phyloP scores from a whole-genome alignment of 331 rosid species.

The Quercus tomentella region DNA sequence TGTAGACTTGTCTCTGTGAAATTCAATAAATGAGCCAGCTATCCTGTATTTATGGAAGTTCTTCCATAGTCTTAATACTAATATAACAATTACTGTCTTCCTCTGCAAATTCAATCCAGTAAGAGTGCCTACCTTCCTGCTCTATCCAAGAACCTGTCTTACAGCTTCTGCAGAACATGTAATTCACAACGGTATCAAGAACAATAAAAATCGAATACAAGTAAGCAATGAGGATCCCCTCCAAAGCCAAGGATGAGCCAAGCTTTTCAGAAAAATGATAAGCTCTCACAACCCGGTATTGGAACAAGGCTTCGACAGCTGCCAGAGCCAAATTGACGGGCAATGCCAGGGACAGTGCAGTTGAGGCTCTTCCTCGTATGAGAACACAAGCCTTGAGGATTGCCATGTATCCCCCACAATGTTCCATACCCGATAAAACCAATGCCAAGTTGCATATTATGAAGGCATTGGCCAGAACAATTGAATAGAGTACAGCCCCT shows the following conservation, averaged over 20 bases:
- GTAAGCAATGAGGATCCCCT: slow-evolving; percentile 67
- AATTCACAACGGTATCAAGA: slow-evolving; percentile 67
- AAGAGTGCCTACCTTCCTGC: slow-evolving; percentile 18
- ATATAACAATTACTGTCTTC: slow-evolving; percentile 22
- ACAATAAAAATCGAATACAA: slow-evolving; percentile 67
- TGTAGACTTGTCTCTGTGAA: not conserved
- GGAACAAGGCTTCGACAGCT: slow-evolving; percentile 79
- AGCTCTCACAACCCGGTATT: slow-evolving; percentile 54
- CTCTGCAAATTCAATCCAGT: slow-evolving; percentile 32
- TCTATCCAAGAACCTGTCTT: slow-evolving; percentile 20
- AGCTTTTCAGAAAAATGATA: slow-evolving; percentile 28
- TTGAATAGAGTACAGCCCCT: slow-evolving; percentile 73
- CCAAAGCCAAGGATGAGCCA: slow-evolving; percentile 38
- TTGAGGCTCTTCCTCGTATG: slow-evolving; percentile 60
- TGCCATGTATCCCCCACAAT: slow-evolving; percentile 59
- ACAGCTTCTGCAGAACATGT: slow-evolving; percentile 64
- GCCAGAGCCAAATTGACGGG: slow-evolving; percentile 65
- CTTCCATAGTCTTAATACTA: slow-evolving; percentile 31
- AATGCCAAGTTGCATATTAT: slow-evolving; percentile 61
- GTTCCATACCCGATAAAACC: slow-evolving; percentile 68
- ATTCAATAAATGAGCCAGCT: slow-evolving; percentile 6
- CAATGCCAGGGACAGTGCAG: slow-evolving; percentile 69
- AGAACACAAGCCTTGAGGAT: slow-evolving; percentile 70
- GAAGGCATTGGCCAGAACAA: slow-evolving; percentile 73
- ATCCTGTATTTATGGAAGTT: slow-evolving; percentile 18